These are phyloP conservation scores for Macrotyloma uniflorum DNA, from an alignment of 306 rosid species.

Conservation along the genomic window DNA sequence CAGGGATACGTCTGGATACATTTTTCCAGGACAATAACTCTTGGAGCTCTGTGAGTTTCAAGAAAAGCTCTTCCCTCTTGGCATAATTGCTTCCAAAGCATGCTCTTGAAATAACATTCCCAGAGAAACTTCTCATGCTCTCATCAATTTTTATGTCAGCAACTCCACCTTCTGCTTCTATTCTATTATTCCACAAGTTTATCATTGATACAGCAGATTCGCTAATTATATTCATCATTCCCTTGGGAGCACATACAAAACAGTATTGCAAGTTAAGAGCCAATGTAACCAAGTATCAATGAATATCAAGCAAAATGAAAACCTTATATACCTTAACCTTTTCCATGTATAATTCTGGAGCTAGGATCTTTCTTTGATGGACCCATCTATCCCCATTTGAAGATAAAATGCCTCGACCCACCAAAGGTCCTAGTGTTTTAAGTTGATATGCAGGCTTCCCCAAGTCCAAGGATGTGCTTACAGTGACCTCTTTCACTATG, in stretches of 20 bases:
- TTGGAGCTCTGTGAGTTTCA: slow-evolving; percentile 20
- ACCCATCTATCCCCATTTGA: slow-evolving; percentile 54
- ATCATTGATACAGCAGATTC: slow-evolving; percentile 30
- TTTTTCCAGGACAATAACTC: slow-evolving; percentile 26
- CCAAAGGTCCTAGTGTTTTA: slow-evolving; percentile 44
- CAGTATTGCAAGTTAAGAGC: neutral
- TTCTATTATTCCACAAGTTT: slow-evolving; percentile 25
- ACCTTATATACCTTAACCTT: slow-evolving; percentile 51
- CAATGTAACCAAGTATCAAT: neutral
- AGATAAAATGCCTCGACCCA: slow-evolving; percentile 52
- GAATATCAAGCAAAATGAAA: neutral
- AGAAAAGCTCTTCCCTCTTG: slow-evolving; percentile 23
- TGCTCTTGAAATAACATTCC: slow-evolving; percentile 47
- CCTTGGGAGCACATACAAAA: slow-evolving; percentile 7
- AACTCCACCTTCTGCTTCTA: slow-evolving; percentile 32
- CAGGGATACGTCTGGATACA: slow-evolving; percentile 19
- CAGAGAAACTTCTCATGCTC: slow-evolving; percentile 35
- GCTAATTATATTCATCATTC: slow-evolving; percentile 36
- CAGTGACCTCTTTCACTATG: slow-evolving; percentile 40
- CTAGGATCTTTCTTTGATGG: slow-evolving; percentile 51
- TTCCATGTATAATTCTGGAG: slow-evolving; percentile 57
- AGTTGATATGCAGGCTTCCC: slow-evolving; percentile 46
- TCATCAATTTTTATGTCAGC: slow-evolving; percentile 41
- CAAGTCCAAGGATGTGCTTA: slow-evolving; percentile 51
- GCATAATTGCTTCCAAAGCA: slow-evolving; percentile 48